Evolutionary conservation across 164 flowering plant genomes (phyloP).

Genomic region (Nymphaea colorata): DNA sequence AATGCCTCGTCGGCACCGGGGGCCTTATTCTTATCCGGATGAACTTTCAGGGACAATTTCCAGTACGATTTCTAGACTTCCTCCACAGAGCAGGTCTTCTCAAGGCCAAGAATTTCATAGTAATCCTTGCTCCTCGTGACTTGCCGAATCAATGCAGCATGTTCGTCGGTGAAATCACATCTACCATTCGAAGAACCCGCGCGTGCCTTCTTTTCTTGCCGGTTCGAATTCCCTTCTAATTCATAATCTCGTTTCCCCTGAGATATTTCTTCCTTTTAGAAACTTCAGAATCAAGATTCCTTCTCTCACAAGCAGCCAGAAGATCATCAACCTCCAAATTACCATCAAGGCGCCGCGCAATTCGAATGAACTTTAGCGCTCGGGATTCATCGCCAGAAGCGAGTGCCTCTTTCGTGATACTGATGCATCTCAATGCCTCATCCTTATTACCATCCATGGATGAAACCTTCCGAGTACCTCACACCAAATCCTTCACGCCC

Average conservation of each 20-base stretch:
- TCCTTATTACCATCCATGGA: constrained; percentile 91
- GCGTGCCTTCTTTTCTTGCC: too few species aligned
- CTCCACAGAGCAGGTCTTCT: constrained; percentile 63
- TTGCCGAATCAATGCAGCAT: constrained; percentile 46
- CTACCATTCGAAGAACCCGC: constrained; percentile 21
- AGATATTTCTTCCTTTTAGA: too few species aligned
- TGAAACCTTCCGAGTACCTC: not conserved
- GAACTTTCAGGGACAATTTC: constrained; percentile 88
- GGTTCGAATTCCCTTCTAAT: too few species aligned
- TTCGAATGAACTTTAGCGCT: constrained; percentile 63
- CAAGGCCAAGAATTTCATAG: constrained; percentile 67
- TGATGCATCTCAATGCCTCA: constrained; percentile 68
- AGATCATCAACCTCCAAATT: constrained; percentile 45
- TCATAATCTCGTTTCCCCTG: too few species aligned
- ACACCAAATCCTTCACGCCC: too few species aligned
- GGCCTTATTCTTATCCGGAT: constrained; percentile 96
- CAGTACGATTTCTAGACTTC: constrained; percentile 82
- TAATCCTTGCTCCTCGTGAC: constrained; percentile 62
- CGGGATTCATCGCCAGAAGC: constrained; percentile 60
- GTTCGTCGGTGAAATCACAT: constrained; percentile 35
- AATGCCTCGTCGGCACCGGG: constrained; percentile 98
- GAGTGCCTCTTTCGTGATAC: constrained; percentile 64
- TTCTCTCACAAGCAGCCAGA: constrained; percentile 40
- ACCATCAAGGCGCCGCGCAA: constrained; percentile 57
- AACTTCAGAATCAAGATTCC: constrained; percentile 13